Conservation (phyloP, 73 alveolate species). For the Blepharisma stoltei region DNA sequence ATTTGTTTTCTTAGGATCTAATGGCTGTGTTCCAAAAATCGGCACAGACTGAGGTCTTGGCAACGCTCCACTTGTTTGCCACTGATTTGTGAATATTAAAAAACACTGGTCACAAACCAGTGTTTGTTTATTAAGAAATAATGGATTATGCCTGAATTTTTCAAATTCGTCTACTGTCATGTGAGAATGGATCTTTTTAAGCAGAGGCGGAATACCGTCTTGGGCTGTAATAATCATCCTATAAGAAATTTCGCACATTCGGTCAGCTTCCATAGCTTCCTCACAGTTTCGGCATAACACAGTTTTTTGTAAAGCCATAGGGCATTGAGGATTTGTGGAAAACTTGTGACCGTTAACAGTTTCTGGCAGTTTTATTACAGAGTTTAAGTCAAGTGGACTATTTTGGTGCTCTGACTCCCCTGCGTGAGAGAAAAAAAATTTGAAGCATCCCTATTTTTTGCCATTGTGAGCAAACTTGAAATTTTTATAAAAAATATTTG, state of each 20-base stretch:
- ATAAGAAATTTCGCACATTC: constrained; percentile 31
- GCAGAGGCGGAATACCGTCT: background rate
- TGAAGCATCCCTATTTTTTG: too few species aligned
- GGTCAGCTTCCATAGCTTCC: constrained; percentile 28
- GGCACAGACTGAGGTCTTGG: background rate
- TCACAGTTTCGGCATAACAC: constrained; percentile 27
- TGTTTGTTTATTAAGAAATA: constrained; percentile 23
- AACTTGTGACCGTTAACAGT: constrained; percentile 7
- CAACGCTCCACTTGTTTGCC: constrained; percentile 11
- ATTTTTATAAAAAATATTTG: too few species aligned
- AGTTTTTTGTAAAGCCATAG: constrained; percentile 23
- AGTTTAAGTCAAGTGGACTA: background rate
- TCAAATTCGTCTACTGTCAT: background rate
- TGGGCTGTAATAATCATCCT: background rate
- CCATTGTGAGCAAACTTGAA: too few species aligned
- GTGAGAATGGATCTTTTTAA: constrained; percentile 2
- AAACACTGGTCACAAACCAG: constrained; percentile 9
- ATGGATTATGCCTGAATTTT: constrained; percentile 16
- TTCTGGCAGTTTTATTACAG: constrained; percentile 4
- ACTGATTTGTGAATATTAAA: background rate
- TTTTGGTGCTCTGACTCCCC: too few species aligned
- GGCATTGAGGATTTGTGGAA: constrained; percentile 2
- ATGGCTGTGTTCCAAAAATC: background rate
- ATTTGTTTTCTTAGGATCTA: constrained; percentile 1
- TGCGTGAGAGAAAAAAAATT: too few species aligned